phyloP scores from a whole-genome alignment of 257 asterid species.

The Orobanche coerulescens region DNA sequence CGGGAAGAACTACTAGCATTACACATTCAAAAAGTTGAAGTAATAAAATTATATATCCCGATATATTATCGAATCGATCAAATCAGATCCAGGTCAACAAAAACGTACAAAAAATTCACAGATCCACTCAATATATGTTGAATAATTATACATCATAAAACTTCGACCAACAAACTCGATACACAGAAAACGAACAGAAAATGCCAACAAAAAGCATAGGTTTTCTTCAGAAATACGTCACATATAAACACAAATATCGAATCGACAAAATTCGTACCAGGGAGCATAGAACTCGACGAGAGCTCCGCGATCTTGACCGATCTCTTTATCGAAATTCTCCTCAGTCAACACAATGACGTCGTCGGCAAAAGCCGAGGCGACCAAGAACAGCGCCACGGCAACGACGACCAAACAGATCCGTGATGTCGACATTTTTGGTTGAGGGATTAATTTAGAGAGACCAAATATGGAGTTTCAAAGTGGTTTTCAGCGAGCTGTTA shows the following conservation, averaged over 20 bases:
- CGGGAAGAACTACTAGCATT: background rate
- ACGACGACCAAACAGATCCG: constrained; percentile 41
- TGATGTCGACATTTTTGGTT: constrained; percentile 38
- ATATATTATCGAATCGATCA: background rate
- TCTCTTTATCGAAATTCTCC: constrained; percentile 77
- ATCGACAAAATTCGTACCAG: constrained; percentile 35
- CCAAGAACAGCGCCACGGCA: constrained; percentile 32
- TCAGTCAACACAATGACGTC: constrained; percentile 77
- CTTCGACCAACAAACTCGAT: background rate
- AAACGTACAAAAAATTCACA: background rate
- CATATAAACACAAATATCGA: background rate
- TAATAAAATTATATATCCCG: too few relatives aligned
- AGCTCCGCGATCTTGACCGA: constrained; percentile 85
- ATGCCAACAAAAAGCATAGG: background rate
- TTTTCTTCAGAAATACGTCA: background rate
- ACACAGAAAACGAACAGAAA: background rate
- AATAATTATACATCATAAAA: background rate
- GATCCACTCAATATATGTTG: constrained; percentile 12
- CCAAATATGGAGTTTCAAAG: background rate
- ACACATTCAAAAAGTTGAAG: background rate
- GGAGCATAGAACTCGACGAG: constrained; percentile 94
- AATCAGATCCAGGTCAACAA: constrained; percentile 19
- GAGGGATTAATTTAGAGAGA: background rate
- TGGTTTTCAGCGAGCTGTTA: too few relatives aligned
- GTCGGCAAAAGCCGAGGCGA: constrained; percentile 47